Evolutionary conservation across 2,329 filamentous ascomycete species (phyloP).

Genomic region (Metarhizium album): DNA sequence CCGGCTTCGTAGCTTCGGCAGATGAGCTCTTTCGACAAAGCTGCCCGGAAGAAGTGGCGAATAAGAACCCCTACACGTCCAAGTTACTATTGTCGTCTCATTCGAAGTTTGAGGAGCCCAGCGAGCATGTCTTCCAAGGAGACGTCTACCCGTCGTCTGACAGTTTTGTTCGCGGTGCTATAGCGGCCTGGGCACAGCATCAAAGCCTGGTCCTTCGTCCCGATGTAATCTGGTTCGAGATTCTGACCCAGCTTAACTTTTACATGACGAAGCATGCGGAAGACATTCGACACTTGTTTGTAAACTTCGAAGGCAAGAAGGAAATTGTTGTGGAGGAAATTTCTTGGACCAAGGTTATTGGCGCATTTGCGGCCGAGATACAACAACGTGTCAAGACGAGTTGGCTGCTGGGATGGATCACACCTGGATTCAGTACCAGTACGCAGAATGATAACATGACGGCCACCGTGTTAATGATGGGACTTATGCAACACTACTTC

Average conservation of each 20-base stretch:
- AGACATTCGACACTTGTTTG: constrained; percentile 33
- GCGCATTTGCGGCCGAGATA: constrained; percentile 28
- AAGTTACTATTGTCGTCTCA: constrained; percentile 21
- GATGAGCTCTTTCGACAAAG: constrained; percentile 20
- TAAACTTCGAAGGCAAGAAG: constrained; percentile 31
- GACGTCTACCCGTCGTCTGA: constrained; percentile 21
- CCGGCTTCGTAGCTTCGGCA: constrained; percentile 16
- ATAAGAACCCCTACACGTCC: constrained; percentile 12
- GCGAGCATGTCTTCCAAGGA: constrained; percentile 8
- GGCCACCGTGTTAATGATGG: constrained; percentile 34
- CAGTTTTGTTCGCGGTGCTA: constrained; percentile 32
- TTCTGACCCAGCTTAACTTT: constrained; percentile 39
- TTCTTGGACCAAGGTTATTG: constrained; percentile 17
- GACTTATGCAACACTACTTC: constrained; percentile 30
- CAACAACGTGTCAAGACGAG: constrained; percentile 26
- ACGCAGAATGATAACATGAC: constrained; percentile 27
- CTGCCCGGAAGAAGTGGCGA: constrained; percentile 21
- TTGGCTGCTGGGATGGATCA: constrained; percentile 32
- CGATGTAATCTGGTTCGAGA: constrained; percentile 45
- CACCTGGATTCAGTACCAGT: constrained; percentile 32
- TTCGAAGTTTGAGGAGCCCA: constrained; percentile 9
- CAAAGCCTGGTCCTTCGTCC: constrained; percentile 39
- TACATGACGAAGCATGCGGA: constrained; percentile 39
- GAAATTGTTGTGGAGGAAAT: constrained; percentile 22
- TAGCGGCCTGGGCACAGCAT: constrained; percentile 38